Evolutionary conservation across 352 stramenopile species (phyloP).

Genomic region (Globisporangium lucens): DNA sequence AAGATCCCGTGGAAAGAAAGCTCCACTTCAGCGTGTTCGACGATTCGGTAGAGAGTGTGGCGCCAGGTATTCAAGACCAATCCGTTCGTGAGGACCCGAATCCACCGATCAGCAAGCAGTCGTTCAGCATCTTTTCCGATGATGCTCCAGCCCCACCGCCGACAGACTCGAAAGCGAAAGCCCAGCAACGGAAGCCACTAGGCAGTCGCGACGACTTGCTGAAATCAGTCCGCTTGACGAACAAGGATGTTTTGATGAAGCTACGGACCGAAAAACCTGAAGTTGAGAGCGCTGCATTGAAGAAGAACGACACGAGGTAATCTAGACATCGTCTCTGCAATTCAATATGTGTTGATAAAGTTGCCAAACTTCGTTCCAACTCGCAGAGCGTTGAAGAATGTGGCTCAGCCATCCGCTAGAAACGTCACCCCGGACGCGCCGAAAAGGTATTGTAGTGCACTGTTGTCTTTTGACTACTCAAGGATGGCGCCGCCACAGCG

Average conservation of each 20-base stretch:
- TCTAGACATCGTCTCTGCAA: background rate
- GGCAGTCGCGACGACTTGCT: slow-evolving; percentile 68
- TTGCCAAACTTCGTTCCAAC: slow-evolving; percentile 21
- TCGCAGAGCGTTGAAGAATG: slow-evolving; percentile 27
- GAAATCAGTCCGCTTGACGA: slow-evolving; percentile 50
- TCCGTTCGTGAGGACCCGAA: slow-evolving; percentile 41
- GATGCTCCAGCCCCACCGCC: slow-evolving; percentile 25
- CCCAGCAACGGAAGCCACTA: slow-evolving; percentile 56
- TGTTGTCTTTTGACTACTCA: background rate
- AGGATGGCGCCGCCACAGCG: background rate
- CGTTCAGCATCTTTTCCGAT: slow-evolving; percentile 52
- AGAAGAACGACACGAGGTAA: slow-evolving; percentile 37
- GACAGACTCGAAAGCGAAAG: slow-evolving; percentile 28
- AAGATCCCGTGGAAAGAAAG: slow-evolving; percentile 75
- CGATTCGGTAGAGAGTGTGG: slow-evolving; percentile 70
- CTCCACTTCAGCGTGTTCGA: slow-evolving; percentile 85
- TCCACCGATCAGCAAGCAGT: slow-evolving; percentile 35
- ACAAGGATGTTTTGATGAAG: slow-evolving; percentile 78
- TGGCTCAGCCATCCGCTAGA: slow-evolving; percentile 21
- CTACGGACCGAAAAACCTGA: slow-evolving; percentile 21
- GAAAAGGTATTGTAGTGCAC: slow-evolving; percentile 36
- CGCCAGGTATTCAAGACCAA: slow-evolving; percentile 44
- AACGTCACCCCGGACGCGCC: slow-evolving; percentile 27
- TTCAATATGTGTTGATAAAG: slow-evolving; percentile 4
- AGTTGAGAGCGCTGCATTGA: slow-evolving; percentile 14